Base-by-base conservation (phyloP, 352 stramenopile genomes). In the Porosira glacialis region DNA sequence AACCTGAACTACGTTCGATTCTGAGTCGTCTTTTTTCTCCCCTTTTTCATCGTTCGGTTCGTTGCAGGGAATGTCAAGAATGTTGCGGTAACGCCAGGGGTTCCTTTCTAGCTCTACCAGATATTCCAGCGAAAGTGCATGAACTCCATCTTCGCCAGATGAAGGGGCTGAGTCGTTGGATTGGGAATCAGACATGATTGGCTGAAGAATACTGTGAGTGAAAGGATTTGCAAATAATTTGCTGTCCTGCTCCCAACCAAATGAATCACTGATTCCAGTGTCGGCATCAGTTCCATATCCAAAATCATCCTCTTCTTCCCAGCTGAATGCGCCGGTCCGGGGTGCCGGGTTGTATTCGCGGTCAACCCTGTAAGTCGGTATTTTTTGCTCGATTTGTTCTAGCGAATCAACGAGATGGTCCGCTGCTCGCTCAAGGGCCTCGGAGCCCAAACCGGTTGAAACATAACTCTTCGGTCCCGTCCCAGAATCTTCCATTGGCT, bases 41-140 rank as follows among this genome's bases (percentile, higher is more conserved):
- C 30, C 36, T 19, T 35, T 24, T 13, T 21, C 45, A 39, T 33
- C 26, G 31, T 31, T 22, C 21, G 33, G 30, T 8, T 5, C 45
- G 33, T 39, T 27, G 31, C 30, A 21, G 7, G 55, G 44, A 24
- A 87, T 73, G 33, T 83, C 59, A 38, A 91, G 77, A 30, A 90
- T 60, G n/a, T 49, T 57, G 24, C 70, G 61, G 33, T 90, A 92
- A 30, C 64, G 59, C 82, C 83, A 92, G 7, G 80, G 78, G 53
- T 80, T 88, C 28, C 83, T 86, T 59, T 91, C 83, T 4, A 91
- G 52, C 58, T 86, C 78, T 15, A 81, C 70, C 22, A 88, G 53
- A 56, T 88, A 88, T 59, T 89, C 74, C 17, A 87, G 58, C 19
- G 73, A 85, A 41, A 89, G 48, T n/a, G 74, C 59, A 49, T 80